These are phyloP conservation scores for Cicer chorassanicum DNA, from an alignment of 306 rosid species.

Conservation along the genomic window DNA sequence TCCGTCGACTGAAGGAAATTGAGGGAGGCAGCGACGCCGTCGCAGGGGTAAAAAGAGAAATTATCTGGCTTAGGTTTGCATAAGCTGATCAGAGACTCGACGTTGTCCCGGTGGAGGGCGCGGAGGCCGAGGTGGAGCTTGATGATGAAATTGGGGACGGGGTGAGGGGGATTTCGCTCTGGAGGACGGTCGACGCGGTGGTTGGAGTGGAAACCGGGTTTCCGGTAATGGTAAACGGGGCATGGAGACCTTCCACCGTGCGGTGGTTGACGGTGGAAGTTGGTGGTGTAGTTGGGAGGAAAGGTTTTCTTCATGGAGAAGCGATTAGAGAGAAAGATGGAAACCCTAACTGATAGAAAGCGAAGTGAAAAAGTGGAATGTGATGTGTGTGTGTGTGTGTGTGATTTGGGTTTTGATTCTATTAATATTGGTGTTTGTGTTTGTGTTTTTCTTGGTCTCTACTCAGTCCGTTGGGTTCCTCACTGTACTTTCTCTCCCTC, in stretches of 20 bases:
- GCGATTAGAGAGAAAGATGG: background rate
- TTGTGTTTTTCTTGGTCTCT: background rate
- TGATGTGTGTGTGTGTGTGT: background rate
- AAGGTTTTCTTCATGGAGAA: conserved; percentile 51
- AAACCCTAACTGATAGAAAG: conserved; percentile 41
- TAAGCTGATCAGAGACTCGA: conserved; percentile 50
- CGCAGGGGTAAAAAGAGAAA: background rate
- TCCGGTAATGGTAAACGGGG: background rate
- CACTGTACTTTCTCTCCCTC: no score
- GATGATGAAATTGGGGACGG: conserved; percentile 51
- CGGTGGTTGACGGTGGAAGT: background rate
- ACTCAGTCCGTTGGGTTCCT: background rate
- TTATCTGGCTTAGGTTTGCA: conserved; percentile 52
- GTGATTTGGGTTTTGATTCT: background rate
- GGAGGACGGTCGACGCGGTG: conserved; percentile 40
- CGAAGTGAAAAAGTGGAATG: background rate
- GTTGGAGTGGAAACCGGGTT: conserved; percentile 14
- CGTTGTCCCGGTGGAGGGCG: background rate
- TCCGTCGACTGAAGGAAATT: conserved; percentile 57
- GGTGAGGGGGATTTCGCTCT: background rate
- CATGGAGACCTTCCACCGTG: conserved; percentile 1
- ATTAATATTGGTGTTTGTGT: background rate
- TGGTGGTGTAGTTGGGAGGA: background rate
- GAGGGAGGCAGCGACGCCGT: conserved; percentile 50
- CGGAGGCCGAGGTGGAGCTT: conserved; percentile 49